Evolutionary conservation across 306 rosid genomes (phyloP), one percentile per base, ranked within the genome.

Genomic region (Pterocarpus santalinus): DNA sequence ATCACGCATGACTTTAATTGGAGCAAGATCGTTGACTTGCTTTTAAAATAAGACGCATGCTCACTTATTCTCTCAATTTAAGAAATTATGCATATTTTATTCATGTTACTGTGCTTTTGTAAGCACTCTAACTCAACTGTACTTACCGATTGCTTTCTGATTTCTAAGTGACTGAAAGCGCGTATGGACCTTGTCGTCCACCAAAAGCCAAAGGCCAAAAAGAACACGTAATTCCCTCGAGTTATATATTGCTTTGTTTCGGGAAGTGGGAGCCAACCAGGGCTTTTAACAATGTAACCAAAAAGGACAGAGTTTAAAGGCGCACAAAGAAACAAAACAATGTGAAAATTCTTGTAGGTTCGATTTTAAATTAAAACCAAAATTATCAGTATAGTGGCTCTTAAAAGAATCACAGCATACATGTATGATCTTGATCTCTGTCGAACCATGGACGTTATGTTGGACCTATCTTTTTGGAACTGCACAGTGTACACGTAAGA

Each of bases 381-480:
- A 65, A 15, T 13, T 2, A 64, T 13, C 67, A 64, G 16, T 65
- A 3, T 2, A 5, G 6, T 65, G 1, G 22, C 28, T 14, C 35
- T 3, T 10, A 30, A 58, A 30, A 60, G 38, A 60, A 60, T 60
- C 10, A 60, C 14, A 30, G 65, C 2, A n/a, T 15, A 16, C 11
- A 7, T 15, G 28, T 56, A 53, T 16, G 28, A 22, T 22, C 28
- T 22, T 22, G 28, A 22, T 22, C 28, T 22, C 2, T 14, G 44
- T 66, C 9, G 69, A 78, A 68, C 1, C 68, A 68, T 68, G 77
- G 63, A 69, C 11, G 28, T 2, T 44, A 69, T 7, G 17, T 69
- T 44, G 75, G n/a, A 79, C 9, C 71, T 43, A 69, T 70, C 71
- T 70, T 79, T 39, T 62, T 71, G 78, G 83, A 79, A 71, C 6